Conservation (phyloP, 1,284 basidiomycete genomes). For the Cryptococcus sp. region DNA sequence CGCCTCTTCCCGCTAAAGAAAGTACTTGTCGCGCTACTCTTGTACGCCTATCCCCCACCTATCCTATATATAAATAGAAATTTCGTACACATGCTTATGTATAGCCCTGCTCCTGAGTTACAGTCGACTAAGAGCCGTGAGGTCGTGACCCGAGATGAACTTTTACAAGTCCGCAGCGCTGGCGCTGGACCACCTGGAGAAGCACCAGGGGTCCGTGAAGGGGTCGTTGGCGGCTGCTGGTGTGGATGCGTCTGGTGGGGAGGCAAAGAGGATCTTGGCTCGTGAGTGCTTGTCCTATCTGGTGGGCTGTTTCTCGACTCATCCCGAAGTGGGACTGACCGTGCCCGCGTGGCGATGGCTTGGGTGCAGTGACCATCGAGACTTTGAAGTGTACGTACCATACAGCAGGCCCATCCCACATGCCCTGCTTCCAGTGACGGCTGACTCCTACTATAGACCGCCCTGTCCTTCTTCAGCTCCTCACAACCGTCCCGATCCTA, state of each 20-base stretch:
- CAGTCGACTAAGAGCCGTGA: not conserved
- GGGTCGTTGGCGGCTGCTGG: conserved; percentile 43
- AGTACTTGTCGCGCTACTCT: not conserved
- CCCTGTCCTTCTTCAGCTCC: conserved; percentile 53
- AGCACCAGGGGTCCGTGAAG: conserved; percentile 75
- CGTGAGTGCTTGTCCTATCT: conserved; percentile 39
- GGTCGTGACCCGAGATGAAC: conserved; percentile 63
- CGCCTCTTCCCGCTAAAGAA: not conserved
- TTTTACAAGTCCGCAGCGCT: conserved; percentile 86
- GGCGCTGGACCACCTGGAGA: conserved; percentile 76
- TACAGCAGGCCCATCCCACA: too few relatives aligned
- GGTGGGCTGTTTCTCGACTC: too few relatives aligned
- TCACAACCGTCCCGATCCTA: conserved; percentile 66
- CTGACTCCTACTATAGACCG: conserved; percentile 52
- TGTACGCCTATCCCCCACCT: not conserved
- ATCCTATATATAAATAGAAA: not conserved
- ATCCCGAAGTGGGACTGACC: too few relatives aligned
- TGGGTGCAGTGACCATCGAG: conserved; percentile 71
- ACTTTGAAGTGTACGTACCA: conserved; percentile 75
- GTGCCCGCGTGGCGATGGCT: not conserved
- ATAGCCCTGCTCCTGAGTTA: not conserved
- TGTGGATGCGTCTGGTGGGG: conserved; percentile 62
- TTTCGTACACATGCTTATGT: conserved; percentile 7
- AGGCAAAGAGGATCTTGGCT: conserved; percentile 61
- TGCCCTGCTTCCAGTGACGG: too few relatives aligned